phyloP scores from a whole-genome alignment of 306 rosid genomes.

The Fragaria nilgerrensis region DNA sequence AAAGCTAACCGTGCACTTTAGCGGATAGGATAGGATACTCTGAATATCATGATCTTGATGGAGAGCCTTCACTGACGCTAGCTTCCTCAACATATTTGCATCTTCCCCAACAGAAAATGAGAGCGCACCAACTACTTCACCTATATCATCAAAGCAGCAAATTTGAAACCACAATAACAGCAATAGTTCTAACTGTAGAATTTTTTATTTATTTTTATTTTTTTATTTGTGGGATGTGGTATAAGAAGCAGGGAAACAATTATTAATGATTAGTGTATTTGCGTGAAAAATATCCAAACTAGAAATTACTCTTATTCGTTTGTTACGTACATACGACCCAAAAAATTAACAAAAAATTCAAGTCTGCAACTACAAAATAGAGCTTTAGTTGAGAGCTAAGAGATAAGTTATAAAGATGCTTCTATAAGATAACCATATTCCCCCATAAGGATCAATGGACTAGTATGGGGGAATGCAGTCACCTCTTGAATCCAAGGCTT shows the following conservation, averaged over 20 bases:
- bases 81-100: conserved; percentile 61
- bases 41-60: conserved; percentile 54
- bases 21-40: conserved; percentile 51
- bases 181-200: background rate
- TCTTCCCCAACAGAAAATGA: conserved; percentile 84
- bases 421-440: too few relatives aligned
- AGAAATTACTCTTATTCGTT: background rate
- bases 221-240: background rate
- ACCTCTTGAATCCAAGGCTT: background rate
- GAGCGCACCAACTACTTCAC: conserved; percentile 89
- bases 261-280: background rate
- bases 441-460: background rate
- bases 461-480: background rate
- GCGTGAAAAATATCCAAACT: background rate
- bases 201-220: too few relatives aligned
- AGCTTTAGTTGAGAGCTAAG: background rate
- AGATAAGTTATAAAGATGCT: background rate
- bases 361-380: background rate
- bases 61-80: conserved; percentile 72
- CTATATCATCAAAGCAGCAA: conserved; percentile 36
- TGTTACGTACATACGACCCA: background rate
- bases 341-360: background rate
- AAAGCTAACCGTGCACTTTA: conserved; percentile 62
- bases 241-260: conserved; percentile 4
- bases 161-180: conserved; percentile 18